Evolutionary conservation across 495 filamentous ascomycete genomes (phyloP), one percentile per base, ranked within the genome.

Genomic region (Lentithecium fluviatile): DNA sequence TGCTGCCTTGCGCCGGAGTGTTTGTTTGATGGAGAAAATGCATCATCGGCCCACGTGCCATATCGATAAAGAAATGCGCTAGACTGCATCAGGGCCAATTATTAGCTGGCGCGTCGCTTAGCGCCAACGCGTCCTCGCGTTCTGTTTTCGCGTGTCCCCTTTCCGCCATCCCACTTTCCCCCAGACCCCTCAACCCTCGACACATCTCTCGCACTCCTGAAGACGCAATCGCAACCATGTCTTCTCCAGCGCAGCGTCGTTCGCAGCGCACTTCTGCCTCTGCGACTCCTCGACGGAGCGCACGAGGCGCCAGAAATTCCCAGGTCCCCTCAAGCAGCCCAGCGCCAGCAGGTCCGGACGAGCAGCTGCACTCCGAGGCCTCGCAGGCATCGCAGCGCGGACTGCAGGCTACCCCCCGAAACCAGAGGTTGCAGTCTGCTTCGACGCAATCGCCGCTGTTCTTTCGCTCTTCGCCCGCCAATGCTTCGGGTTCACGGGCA

Each of bases 391-490:
- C 80, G 71, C 60, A 77, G 68, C 50, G 73, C 70, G 65, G 59
- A 66, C 40, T 79, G 71, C 58, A 78, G 74, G 67, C 59, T 75
- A 69, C 68, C 15, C 70, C 69, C 1, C 66, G 72, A 32, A 52
- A 62, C 43, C 45, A 61, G 0, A 52, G 67, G 38, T 52, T 64
- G 47, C 64, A 65, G 50, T 19, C 53, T 4, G 26, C 62, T 6
- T 71, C 79, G 26, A 85, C 85, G 2, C 94, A 90, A 2, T 95
- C 91, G 24, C 91, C 91, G 25, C 80, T 95, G 58, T 88, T 90
- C 71, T 94, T 85, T 72, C 84, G 85, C 57, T 94, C 90, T 1
- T 91, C 90, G 13, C 87, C 91, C 3, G 80, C 76, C 11, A 80
- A 78, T 65, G 80, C 75, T 13, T 58, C 54, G 11, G 54, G 19